Base-by-base conservation (phyloP, 2,329 filamentous ascomycete species). In the Coniochaeta prunicola region DNA sequence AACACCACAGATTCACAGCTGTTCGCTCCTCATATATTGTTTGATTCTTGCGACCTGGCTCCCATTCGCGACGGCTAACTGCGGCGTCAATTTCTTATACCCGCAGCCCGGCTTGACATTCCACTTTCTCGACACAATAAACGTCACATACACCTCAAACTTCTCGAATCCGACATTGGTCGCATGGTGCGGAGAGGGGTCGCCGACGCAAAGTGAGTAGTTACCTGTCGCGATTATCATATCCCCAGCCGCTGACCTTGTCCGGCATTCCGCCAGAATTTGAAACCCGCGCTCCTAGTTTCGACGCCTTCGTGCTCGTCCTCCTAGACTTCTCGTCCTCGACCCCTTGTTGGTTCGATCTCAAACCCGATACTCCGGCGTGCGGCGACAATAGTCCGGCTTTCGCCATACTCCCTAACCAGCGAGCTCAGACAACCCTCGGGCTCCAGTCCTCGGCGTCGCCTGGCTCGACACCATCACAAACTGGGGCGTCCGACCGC, bases 301-400 rank as follows among this genome's bases (percentile, higher is more conserved):
- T 58, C 56, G 62, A 64, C 60, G 64, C 59, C 38, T 67, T 59
- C 56, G 58, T 58, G 24, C 53, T 59, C 33, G 58, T 67, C 40
- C 54, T 57, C 17, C 45, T 67, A 30, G 61, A 60, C 57, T 65
- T 68, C 56, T 45, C 36, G 5, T 65, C 65, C 12, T 48, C 61
- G 57, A 61, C 62, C 17, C 63, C 63, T 19, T 68, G 67, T 59
- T 69, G 65, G 65, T 65, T 69, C 58, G 58, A 64, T 15, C 63
- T 67, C 54, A 36, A 38, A 19, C 59, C 58, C 36, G 50, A 57
- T 38, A 33, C 60, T 7, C 54, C 60, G 31, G 62, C 60, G 28
- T 68, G 66, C 57, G 60, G 61, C 56, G 62, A 53, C 48, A 53
- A 55, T 54, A 66, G 64, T 45, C 56, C 56, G 1, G 42, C 40